Evolutionary conservation across 495 filamentous ascomycete species (phyloP), one percentile per base, ranked within the genome.

Genomic region (Daldinia grandis): DNA sequence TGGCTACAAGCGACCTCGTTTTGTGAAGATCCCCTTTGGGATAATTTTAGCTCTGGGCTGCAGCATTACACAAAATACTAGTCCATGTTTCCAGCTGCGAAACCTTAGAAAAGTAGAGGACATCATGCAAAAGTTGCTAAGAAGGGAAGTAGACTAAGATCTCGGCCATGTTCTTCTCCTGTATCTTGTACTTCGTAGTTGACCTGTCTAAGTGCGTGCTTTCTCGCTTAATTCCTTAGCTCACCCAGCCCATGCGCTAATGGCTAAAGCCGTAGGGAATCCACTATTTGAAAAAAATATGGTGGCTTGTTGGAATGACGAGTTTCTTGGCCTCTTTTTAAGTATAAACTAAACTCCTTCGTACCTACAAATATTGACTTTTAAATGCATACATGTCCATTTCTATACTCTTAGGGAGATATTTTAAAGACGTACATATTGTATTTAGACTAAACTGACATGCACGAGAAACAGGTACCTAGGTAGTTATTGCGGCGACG

Each of bases 221-320:
- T 68, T 72, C 64, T 68, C 70, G 70, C 70, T 72, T 68, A 64
- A 50, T 72, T 58, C 47, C 55, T 47, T 64, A 60, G 68, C 40
- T 59, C 47, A 42, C 57, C 47, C 31, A 54, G 15, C 12, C 30
- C 53, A 31, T 55, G 37, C 64, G 47, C 70, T 68, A 72, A 37
- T 68, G 64, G 70, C 64, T 68, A 72, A 72, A 72, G 64, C 64
- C 70, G 70, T 28, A 24, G 58, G 25, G 35, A 64, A 25, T 51
- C 69, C 69, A 68, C 70, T 5, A 27, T 40, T 19, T 42, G 4
- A n/a, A 64, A 27, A 72, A 72, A 72, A 68, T 62, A 72, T 61
- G 70, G 64, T 72, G 70, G 70, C 70, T 72, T 68, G 65, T 68
- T 72, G 70, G 70, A 72, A 72, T 72, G 70, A 72, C 64, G 69